Conservation (phyloP, 75 land plant genomes). For the Pseudotsuga menziesii region DNA sequence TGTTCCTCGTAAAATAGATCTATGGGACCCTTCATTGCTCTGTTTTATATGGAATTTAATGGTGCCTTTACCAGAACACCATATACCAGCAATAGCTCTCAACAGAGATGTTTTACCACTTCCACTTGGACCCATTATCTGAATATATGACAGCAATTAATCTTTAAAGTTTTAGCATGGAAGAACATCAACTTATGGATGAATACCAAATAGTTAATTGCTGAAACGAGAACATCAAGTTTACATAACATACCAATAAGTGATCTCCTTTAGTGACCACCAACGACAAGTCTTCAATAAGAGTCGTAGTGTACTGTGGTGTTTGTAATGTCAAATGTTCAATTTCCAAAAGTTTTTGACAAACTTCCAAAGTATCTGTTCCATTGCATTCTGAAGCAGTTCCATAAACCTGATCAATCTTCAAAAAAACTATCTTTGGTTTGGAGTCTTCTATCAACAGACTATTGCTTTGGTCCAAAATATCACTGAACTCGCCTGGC, state of each 20-base stretch:
- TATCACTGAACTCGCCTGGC: constrained; percentile 96
- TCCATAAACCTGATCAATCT: constrained; percentile 6
- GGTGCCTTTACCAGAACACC: constrained; percentile 76
- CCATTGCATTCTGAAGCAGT: constrained; percentile 36
- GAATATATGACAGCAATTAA: constrained; percentile 1
- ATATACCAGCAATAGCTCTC: constrained; percentile 92
- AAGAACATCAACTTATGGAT: background rate
- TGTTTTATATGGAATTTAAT: constrained; percentile 55
- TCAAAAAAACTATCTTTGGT: constrained; percentile 32
- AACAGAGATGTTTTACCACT: constrained; percentile 95
- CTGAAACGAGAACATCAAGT: background rate
- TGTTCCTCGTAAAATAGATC: background rate
- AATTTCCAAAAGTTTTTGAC: constrained; percentile 43
- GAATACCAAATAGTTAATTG: background rate
- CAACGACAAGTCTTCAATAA: constrained; percentile 65
- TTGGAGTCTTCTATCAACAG: constrained; percentile 10
- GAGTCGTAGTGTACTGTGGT: constrained; percentile 56
- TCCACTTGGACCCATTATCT: constrained; percentile 98
- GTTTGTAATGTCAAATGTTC: constrained; percentile 72
- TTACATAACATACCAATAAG: constrained; percentile 57
- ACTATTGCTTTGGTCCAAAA: constrained; percentile 50
- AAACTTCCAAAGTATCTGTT: constrained; percentile 8
- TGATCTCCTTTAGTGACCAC: constrained; percentile 54
- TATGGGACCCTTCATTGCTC: background rate
- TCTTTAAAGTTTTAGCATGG: background rate